phyloP scores from a whole-genome alignment of 495 filamentous ascomycete species.

The Neurospora sp. region DNA sequence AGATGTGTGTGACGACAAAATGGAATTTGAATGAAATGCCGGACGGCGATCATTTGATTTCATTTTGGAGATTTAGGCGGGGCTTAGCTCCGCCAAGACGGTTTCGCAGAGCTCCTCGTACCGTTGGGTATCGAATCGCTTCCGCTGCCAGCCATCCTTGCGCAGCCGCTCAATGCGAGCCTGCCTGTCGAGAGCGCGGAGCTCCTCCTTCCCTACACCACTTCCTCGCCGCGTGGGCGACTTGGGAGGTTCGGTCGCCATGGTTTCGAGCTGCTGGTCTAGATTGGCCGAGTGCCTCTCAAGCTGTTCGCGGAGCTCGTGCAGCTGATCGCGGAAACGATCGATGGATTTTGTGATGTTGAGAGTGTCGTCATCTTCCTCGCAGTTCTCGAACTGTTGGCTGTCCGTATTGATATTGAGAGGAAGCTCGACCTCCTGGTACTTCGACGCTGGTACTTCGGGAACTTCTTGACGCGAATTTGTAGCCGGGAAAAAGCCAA shows the following conservation, averaged over 20 bases:
- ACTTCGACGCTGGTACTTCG: constrained; percentile 10
- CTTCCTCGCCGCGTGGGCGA: constrained; percentile 1
- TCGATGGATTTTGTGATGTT: constrained; percentile 29
- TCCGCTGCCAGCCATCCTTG: constrained; percentile 36
- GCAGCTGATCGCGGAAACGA: constrained; percentile 34
- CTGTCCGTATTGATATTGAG: constrained; percentile 12
- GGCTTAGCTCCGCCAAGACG: constrained; percentile 31
- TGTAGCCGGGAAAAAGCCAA: constrained; percentile 22
- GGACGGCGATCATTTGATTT: neutral
- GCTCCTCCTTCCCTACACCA: constrained; percentile 17
- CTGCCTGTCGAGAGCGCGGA: constrained; percentile 21
- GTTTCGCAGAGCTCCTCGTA: constrained; percentile 41
- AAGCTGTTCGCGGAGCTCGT: constrained; percentile 29
- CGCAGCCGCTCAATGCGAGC: constrained; percentile 38
- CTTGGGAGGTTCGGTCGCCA: neutral
- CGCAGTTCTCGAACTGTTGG: constrained; percentile 2
- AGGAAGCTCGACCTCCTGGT: constrained; percentile 18
- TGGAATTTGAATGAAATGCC: neutral
- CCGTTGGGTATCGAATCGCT: constrained; percentile 36
- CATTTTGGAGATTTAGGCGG: neutral
- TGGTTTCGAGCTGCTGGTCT: constrained; percentile 21
- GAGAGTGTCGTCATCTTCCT: constrained; percentile 21
- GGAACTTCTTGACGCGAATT: constrained; percentile 13
- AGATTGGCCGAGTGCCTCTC: constrained; percentile 29
- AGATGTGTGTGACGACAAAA: neutral